Evolutionary conservation across 176 grass and related monocot genomes (phyloP), one percentile per base, ranked within the genome.

Genomic region (Canna indica): DNA sequence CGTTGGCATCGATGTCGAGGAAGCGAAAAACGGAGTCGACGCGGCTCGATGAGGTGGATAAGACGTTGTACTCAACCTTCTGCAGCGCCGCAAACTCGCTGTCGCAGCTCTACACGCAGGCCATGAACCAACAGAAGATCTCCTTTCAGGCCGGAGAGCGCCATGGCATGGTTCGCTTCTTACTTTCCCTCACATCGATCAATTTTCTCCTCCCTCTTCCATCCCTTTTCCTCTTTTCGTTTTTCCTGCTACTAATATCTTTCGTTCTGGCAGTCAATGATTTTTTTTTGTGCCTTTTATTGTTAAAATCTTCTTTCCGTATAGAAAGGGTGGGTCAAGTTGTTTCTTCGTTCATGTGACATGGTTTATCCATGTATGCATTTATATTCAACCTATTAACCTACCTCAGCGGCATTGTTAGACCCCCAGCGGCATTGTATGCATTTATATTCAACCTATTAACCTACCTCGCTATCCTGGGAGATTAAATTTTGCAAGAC

Each of bases 81-180:
- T 69, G 85, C 0, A 75, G 89, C 74, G 89, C 82, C 17, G 85
- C 85, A 48, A 91, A 88, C 79, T 91, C 89, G 39, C 81, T 91
- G 20, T 91, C 89, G 60, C 89, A 91, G 74, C 80, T 91, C 62
- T 85, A 91, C 77, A 91, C 85, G 50, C 82, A 85, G 67, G 53
- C 77, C 85, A 91, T 85, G 89, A 83, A 83, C 67, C 79, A 81
- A 1, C 85, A 91, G 80, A 91, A 76, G 85, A 50, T 59, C 18
- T 88, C 85, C 67, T 88, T 85, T 80, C 74, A 85, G 60, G 89
- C 85, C 39, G 89, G 89, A n/a, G 89, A 91, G 56, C 89, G 85
- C 0, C 89, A 91, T 75, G 82, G 85, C 39, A 71, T 88, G 82
- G 89, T 91, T 74, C 4, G 39, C 4, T 18, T 64, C 32, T 60